Evolutionary conservation across 108 stramenopile species (phyloP).

Genomic region (Cyclotella distinguenda): DNA sequence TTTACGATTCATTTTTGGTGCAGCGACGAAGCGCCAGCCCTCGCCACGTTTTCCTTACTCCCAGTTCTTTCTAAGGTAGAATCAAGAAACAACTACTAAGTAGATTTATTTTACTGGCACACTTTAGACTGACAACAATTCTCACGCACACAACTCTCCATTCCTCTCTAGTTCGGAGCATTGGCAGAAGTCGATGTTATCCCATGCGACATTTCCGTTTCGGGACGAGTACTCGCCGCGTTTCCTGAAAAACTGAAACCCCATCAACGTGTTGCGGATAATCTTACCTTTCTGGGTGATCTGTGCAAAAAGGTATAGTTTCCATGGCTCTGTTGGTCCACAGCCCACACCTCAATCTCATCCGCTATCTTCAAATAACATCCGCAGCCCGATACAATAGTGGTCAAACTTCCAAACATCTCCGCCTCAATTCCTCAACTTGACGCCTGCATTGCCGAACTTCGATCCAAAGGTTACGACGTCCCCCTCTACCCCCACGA

Average conservation of each 20-base stretch:
- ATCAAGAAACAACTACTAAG: no score
- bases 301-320: conserved; percentile 57
- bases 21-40: conserved; percentile 87
- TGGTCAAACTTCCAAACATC: conserved; percentile 84
- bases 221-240: conserved; percentile 83
- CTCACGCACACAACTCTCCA: no score
- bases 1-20: not conserved
- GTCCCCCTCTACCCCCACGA: conserved; percentile 88
- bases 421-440: conserved; percentile 89
- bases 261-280: conserved; percentile 85
- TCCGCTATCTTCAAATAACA: not conserved
- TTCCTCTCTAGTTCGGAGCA: conserved; percentile 72
- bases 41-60: conserved; percentile 88
- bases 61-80: conserved; percentile 80
- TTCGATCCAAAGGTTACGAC: conserved; percentile 90
- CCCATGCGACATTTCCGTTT: conserved; percentile 82
- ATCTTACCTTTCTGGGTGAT: conserved; percentile 81
- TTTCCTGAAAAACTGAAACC: conserved; percentile 80
- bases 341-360: not conserved
- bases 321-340: not conserved
- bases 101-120: no score
- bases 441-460: conserved; percentile 84
- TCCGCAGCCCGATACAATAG: conserved; percentile 60
- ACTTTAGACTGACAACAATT: no score
- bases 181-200: conserved; percentile 74